Evolutionary conservation across 2,329 filamentous ascomycete species (phyloP).

Genomic region (Penicillium hordei): DNA sequence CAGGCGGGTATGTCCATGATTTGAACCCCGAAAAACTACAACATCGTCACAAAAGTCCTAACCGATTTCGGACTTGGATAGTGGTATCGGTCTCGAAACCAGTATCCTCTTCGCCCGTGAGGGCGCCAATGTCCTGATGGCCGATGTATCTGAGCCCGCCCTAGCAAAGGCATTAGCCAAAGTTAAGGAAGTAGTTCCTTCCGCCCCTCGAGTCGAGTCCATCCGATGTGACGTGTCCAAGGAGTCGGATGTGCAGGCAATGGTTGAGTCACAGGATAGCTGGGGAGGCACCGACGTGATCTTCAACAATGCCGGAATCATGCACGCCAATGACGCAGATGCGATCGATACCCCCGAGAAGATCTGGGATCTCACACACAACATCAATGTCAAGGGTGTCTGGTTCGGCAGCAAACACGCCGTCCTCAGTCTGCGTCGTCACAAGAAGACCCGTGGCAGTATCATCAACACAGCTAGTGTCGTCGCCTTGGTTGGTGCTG

Average conservation of each 20-base stretch:
- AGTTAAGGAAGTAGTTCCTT: constrained; percentile 69
- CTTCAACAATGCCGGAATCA: constrained; percentile 98
- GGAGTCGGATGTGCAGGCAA: constrained; percentile 72
- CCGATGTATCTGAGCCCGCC: constrained; percentile 77
- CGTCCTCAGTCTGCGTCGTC: constrained; percentile 73
- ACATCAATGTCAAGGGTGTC: constrained; percentile 97
- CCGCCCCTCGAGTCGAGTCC: constrained; percentile 25
- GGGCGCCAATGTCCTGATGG: constrained; percentile 80
- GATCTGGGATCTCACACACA: constrained; percentile 92
- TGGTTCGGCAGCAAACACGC: constrained; percentile 96
- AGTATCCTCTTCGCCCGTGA: constrained; percentile 85
- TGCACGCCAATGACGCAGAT: constrained; percentile 80
- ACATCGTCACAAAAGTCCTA: not conserved
- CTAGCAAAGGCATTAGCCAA: constrained; percentile 75
- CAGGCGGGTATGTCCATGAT: constrained; percentile 64
- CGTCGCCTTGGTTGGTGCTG: constrained; percentile 81
- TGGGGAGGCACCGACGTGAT: constrained; percentile 90
- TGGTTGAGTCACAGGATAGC: constrained; percentile 71
- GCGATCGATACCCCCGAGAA: constrained; percentile 81
- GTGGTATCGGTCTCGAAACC: constrained; percentile 91
- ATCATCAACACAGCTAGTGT: constrained; percentile 93
- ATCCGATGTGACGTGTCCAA: constrained; percentile 71
- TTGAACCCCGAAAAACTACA: not conserved
- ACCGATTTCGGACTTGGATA: constrained; percentile 11
- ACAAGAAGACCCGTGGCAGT: constrained; percentile 75